Base-by-base conservation (phyloP, 2,329 filamentous ascomycete genomes). In the Exophiala bonariae region DNA sequence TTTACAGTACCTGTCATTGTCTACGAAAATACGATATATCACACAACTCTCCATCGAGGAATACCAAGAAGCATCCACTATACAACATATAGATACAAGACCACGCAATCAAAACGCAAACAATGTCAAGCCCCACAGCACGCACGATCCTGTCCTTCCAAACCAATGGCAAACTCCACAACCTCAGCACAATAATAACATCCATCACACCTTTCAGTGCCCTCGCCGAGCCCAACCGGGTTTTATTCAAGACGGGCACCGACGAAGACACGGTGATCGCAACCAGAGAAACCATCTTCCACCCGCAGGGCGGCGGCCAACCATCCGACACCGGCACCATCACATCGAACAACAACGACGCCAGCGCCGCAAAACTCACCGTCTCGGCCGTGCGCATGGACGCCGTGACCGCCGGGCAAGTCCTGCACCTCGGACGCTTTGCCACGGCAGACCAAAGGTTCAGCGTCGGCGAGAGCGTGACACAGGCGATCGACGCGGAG, bases 251-350 rank as follows among this genome's bases (percentile, higher is more conserved):
- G 61, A 66, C 77, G 10, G 74, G 69, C 3, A 62, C 62, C 7
- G 71, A 77, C 4, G 63, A 74, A 2, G 74, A 80, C 55, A 74
- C 76, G 58, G 76, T 82, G n/a, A 64, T 87, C 16, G 73, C 81
- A 4, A 85, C 82, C 0, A 70, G 78, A 2, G 67, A 78, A 37
- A 89, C 86, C n/a, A 83, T 89, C 51, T 89, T 89, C 66, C 83
- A 89, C 52, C 81, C 83, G 0, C 86, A 89, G 64, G 86, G 86
- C 16, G 86, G 86, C 50, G 86, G 86, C 6, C 86, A 89, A 59
- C 86, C 86, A 1, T 83, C 79, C 0, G 86, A 89, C 52, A 72
- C 75, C 9, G 86, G 86, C 16, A 67, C 61, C 32, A 85, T 89
- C 0, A 20, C 54, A 10, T 31, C 53, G 9, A 44, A 56, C 13